Base-by-base conservation (phyloP, 1,284 basidiomycete species). In the Anthracocystis panici-leucophaei region DNA sequence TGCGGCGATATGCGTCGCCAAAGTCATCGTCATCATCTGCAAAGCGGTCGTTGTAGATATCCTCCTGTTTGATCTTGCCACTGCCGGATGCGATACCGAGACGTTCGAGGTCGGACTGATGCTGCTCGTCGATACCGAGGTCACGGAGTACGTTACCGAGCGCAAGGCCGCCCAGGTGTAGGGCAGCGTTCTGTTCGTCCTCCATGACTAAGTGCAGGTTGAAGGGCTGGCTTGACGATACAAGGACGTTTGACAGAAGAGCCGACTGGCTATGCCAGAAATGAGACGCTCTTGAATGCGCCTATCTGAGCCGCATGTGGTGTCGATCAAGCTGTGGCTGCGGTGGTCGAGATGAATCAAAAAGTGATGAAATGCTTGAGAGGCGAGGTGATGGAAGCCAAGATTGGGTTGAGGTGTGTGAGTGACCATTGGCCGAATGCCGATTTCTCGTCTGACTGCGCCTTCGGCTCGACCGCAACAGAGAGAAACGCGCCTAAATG, bases 41-140 rank as follows among this genome's bases (percentile, higher is more conserved):
- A 65, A 78, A 85, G 27, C 67, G 74, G 35, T 84, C 78, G 16
- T 82, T 80, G 74, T 85, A 85, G 58, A 85, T 85, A 48, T 84
- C 78, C 42, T 85, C 82, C 53, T 68, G 63, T 33, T 78, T 71
- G 70, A 82, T 73, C 21, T 58, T 75, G 52, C 55, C 61, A 45
- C 65, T 69, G 25, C 62, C 64, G 18, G 69, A 78, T 27, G 69
- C 69, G 25, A 77, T 73, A 44, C 75, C 75, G 29, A 77, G 69
- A 52, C 78, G 71, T 58, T 79, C 67, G 55, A 77, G 70, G 21
- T 69, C 68, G 42, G 59, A 50, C 35, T 74, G 66, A 25, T 70
- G 67, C 60, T 77, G 62, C 23, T 68, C 72, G 44, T 80, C 80
- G 60, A 85, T 75, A 44, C 83, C 83, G 9, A 84, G 67, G 40